phyloP scores from a whole-genome alignment of 495 filamentous ascomycete species.

The Elaphomyces granulatus region DNA sequence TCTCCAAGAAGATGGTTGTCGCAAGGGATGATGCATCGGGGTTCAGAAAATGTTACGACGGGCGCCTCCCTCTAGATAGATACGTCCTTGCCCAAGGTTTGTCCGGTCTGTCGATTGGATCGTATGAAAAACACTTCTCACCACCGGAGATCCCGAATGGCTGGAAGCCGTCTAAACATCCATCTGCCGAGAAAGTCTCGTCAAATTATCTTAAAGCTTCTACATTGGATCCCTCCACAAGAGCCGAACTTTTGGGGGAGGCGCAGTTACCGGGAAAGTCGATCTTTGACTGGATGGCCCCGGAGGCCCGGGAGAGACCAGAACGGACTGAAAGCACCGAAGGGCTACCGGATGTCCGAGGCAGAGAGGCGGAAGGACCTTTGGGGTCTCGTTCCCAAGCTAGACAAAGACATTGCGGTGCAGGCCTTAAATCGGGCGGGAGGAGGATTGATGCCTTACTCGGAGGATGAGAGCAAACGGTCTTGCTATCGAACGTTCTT shows the following conservation, averaged over 20 bases:
- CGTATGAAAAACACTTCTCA: slow-evolving; percentile 48
- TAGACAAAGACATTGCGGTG: slow-evolving; percentile 59
- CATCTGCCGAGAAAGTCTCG: slow-evolving; percentile 18
- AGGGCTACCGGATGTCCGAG: slow-evolving; percentile 44
- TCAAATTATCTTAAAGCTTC: slow-evolving; percentile 54
- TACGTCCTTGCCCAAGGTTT: slow-evolving; percentile 62
- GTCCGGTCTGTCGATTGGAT: slow-evolving; percentile 33
- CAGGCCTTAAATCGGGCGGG: slow-evolving; percentile 65
- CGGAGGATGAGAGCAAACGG: slow-evolving; percentile 65
- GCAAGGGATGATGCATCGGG: slow-evolving; percentile 40
- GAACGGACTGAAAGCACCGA: slow-evolving; percentile 54
- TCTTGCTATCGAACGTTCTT: slow-evolving; percentile 67
- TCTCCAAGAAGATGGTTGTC: slow-evolving; percentile 55
- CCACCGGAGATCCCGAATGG: slow-evolving; percentile 60
- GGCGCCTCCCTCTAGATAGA: slow-evolving; percentile 69
- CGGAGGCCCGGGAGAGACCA: slow-evolving; percentile 63
- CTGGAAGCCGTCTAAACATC: slow-evolving; percentile 59
- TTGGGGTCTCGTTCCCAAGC: slow-evolving; percentile 50
- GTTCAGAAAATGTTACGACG: slow-evolving; percentile 75
- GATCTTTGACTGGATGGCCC: slow-evolving; percentile 84
- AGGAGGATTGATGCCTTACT: slow-evolving; percentile 70
- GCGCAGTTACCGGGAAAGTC: slow-evolving; percentile 77
- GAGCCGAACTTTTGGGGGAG: slow-evolving; percentile 75
- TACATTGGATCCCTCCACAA: slow-evolving; percentile 58
- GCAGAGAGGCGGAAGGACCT: slow-evolving; percentile 44